A percentile compares a stretch with the other conserved stretches of the same genome.
Evolutionary conservation across 352 stramenopile genomes (phyloP).

Genomic region (Phytophthora colocasiae): DNA sequence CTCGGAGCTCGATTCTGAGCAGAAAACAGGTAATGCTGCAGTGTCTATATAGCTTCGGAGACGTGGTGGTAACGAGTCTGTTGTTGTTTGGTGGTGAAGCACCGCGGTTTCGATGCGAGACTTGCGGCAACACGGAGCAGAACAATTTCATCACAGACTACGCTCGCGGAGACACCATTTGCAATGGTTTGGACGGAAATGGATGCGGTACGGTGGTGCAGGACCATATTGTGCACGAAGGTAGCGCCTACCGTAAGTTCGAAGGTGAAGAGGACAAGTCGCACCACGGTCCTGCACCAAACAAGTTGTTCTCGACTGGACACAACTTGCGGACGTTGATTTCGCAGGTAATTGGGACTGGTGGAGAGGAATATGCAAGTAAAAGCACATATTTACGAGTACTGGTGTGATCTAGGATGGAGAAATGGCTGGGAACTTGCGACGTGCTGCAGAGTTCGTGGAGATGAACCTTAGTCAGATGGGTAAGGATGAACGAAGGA

Average conservation of each 20-base stretch:
- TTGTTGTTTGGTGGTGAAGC: slow-evolving; percentile 34
- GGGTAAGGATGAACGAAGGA: slow-evolving; percentile 96
- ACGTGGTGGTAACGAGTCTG: slow-evolving; percentile 10
- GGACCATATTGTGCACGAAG: slow-evolving; percentile 97
- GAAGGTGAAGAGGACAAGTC: slow-evolving; percentile 97
- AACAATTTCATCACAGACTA: slow-evolving; percentile 93
- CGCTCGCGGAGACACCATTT: slow-evolving; percentile 88
- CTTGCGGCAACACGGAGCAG: slow-evolving; percentile 88
- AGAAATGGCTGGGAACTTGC: slow-evolving; percentile 86
- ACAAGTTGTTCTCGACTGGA: slow-evolving; percentile 95
- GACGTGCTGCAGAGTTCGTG: slow-evolving; percentile 90
- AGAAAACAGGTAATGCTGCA: slow-evolving; percentile 73
- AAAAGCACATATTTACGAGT: slow-evolving; percentile 27
- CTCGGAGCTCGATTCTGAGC: slow-evolving; percentile 84
- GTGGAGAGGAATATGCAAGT: slow-evolving; percentile 10
- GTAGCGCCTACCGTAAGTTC: slow-evolving; percentile 96
- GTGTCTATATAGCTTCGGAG: too few relatives aligned
- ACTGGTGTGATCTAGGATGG: slow-evolving; percentile 65
- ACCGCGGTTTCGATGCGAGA: slow-evolving; percentile 85
- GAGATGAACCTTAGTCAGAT: slow-evolving; percentile 98
- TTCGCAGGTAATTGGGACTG: slow-evolving; percentile 66
- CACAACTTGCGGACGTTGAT: slow-evolving; percentile 97
- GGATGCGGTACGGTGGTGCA: slow-evolving; percentile 94
- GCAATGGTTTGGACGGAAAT: slow-evolving; percentile 86
- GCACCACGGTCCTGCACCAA: slow-evolving; percentile 95